Percentiles rank a stretch among this genome's conserved stretches.
Conservation (phyloP, 2,329 filamentous ascomycete species). For the Pseudopithomyces maydicus region DNA sequence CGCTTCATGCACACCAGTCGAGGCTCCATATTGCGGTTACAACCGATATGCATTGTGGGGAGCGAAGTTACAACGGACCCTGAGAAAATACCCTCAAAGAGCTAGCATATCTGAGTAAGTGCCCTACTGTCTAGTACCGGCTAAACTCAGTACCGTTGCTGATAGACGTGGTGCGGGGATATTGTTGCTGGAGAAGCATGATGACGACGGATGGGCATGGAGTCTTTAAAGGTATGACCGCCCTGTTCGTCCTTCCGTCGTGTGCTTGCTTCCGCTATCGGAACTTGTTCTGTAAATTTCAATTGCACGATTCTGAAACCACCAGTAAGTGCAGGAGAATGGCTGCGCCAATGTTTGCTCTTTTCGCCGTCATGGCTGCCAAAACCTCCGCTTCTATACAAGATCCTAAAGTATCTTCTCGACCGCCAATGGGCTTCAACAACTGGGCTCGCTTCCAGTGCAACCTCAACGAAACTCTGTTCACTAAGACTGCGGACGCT, state of each 20-base stretch:
- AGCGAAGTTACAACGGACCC: constrained; percentile 18
- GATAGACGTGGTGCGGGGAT: constrained; percentile 9
- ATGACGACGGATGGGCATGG: constrained; percentile 17
- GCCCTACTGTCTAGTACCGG: constrained; percentile 13
- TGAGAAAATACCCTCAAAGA: background rate
- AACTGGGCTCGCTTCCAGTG: constrained; percentile 57
- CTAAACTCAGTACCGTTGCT: constrained; percentile 20
- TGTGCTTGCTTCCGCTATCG: background rate
- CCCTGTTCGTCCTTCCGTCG: constrained; percentile 3
- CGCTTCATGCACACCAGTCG: constrained; percentile 6
- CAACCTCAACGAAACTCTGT: constrained; percentile 55
- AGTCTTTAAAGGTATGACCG: constrained; percentile 15
- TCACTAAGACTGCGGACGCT: constrained; percentile 53
- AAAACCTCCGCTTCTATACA: constrained; percentile 13
- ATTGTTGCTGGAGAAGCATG: constrained; percentile 8
- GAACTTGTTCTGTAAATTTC: background rate
- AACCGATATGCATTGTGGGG: constrained; percentile 15
- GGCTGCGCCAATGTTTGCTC: constrained; percentile 11
- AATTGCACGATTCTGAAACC: background rate
- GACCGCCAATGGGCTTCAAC: constrained; percentile 59
- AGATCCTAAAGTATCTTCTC: constrained; percentile 20
- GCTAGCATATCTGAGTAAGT: background rate
- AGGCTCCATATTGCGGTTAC: constrained; percentile 24
- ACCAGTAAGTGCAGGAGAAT: constrained; percentile 5
- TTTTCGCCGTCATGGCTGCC: constrained; percentile 13